Evolutionary conservation across 495 filamentous ascomycete genomes (phyloP), one percentile per base, ranked within the genome.

Genomic region (Ramalina peruviana): DNA sequence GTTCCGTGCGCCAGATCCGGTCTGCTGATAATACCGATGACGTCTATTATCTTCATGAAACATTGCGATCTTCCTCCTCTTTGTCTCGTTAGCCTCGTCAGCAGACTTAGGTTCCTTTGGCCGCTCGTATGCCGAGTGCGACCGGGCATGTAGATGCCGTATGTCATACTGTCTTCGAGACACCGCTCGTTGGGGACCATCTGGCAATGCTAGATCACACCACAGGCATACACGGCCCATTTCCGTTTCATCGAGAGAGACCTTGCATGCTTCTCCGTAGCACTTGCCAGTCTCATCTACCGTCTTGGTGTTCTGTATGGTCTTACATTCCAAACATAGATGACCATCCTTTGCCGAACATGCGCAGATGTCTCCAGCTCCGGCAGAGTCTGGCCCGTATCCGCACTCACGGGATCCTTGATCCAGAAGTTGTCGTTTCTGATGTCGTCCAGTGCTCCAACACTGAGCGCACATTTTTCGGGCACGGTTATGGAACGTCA

Each of bases 261-360:
- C 42, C 26, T 46, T 42, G 23, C 60, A 62, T 15, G 47, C 52
- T 46, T 55, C 37, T 26, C 59, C 60, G 46, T 44, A 50, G 40
- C 60, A 62, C 12, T 20, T 26, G 13, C 42, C 23, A 13, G 40
- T 23, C 19, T 52, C 46, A 13, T 19, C 36, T 6, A 43, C 37
- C 5, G 42, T 36, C 19, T 55, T 40, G 19, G 43, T 45, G 7
- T 52, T 57, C 27, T 61, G 59, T 19, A 50, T 52, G n/a, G 36
- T 54, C 33, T 61, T 58, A 46, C 60, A 62, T 21, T 40, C 57
- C 17, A 54, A 27, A 39, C 60, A 62, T 4, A 62, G 33, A 44
- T 54, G 54, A 11, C 60, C 59, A 47, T 62, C 59, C n/a, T 45
- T 51, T n/a, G 51, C 54, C 5, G 56, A 57, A 38, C 60, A 62